Conservation (phyloP, 305 asterid genomes). For the Fraxinus sp. region DNA sequence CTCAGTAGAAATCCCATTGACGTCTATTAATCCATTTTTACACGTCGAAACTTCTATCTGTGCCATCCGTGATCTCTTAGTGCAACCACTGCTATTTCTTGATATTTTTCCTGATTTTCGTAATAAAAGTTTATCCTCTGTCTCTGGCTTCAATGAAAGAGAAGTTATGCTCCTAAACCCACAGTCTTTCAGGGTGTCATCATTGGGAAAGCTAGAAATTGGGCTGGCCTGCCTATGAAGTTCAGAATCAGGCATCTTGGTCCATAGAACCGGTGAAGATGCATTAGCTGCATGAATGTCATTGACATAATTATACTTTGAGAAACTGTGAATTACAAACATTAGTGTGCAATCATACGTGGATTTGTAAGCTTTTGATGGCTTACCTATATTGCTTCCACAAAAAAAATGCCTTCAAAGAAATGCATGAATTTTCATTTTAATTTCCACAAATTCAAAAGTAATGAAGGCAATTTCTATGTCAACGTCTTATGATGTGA, state of each 20-base stretch:
- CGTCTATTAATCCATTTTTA: neutral
- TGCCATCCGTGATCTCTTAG: constrained; percentile 2
- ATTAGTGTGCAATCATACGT: neutral
- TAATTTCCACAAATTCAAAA: neutral
- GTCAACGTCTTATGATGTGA: neutral
- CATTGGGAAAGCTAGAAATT: neutral
- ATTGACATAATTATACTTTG: neutral
- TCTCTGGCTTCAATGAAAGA: neutral
- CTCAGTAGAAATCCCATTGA: constrained; percentile 2
- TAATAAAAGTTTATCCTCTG: neutral
- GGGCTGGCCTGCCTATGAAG: constrained; percentile 2
- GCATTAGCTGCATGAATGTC: neutral
- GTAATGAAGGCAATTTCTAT: neutral
- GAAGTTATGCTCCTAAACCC: neutral
- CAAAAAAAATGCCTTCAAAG: neutral
- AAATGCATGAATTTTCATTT: neutral
- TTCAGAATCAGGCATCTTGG: neutral
- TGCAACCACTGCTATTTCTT: neutral
- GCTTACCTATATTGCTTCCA: neutral
- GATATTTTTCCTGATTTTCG: neutral
- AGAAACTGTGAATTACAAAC: neutral
- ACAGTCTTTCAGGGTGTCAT: neutral
- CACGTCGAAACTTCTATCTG: neutral
- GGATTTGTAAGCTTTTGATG: neutral
- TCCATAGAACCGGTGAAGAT: neutral